These are phyloP conservation scores for Kluyveromyces aestuarii DNA, from an alignment of 805 yeast genomes.

Conservation along the genomic window DNA sequence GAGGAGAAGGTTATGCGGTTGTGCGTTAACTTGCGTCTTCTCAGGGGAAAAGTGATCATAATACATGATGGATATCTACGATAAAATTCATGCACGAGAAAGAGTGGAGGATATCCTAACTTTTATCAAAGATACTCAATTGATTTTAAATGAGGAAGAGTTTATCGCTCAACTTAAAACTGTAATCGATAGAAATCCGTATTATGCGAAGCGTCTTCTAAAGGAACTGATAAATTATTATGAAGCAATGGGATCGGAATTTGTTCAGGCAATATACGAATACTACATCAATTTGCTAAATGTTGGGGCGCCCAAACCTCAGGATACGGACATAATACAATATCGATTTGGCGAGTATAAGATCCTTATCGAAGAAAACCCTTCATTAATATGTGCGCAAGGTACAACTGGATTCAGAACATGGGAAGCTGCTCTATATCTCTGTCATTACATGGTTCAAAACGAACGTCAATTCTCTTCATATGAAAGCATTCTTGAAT, in stretches of 20 bases:
- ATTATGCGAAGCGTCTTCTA: conserved; percentile 41
- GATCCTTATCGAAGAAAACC: conserved; percentile 46
- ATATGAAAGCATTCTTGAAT: conserved; percentile 40
- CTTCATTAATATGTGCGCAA: conserved; percentile 53
- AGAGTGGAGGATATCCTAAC: not conserved
- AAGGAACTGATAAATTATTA: conserved; percentile 31
- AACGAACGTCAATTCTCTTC: not conserved
- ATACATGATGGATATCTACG: conserved; percentile 1
- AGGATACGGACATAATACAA: conserved; percentile 24
- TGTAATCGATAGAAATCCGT: conserved; percentile 34
- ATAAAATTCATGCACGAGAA: not conserved
- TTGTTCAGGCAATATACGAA: conserved; percentile 25
- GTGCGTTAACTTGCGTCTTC: not conserved
- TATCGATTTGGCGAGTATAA: conserved; percentile 18
- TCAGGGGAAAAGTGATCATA: no score
- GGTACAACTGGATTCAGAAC: conserved; percentile 88
- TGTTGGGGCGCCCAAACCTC: conserved; percentile 18
- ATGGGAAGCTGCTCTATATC: conserved; percentile 83
- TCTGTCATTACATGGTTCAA: conserved; percentile 42
- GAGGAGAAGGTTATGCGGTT: no score
- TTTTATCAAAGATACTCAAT: conserved; percentile 5
- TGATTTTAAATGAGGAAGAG: conserved; percentile 6
- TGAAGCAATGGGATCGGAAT: not conserved
- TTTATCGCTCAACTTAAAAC: conserved; percentile 13
- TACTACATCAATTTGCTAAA: conserved; percentile 23